Conservation (phyloP, 2,329 filamentous ascomycete genomes). For the Phaeosphaeriaceae sp. region DNA sequence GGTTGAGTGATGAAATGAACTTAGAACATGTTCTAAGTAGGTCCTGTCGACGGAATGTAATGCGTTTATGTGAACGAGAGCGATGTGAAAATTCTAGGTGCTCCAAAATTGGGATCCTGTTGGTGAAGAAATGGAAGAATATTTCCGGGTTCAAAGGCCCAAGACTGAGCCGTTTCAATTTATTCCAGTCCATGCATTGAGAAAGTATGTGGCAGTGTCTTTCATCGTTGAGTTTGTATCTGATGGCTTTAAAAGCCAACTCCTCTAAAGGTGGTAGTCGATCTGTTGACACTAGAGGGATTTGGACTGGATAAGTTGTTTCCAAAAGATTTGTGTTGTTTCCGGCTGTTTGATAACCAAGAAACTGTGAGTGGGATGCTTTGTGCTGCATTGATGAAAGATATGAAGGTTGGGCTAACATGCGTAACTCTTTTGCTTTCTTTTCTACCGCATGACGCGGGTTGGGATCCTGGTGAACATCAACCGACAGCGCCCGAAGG, state of each 20-base stretch:
- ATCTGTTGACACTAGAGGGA: conserved; percentile 16
- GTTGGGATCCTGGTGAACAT: conserved; percentile 11
- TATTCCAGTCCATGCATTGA: conserved; percentile 13
- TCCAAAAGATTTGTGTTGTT: too few relatives aligned
- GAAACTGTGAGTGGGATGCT: too few relatives aligned
- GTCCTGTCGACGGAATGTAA: neutral
- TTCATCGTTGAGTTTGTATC: conserved; percentile 12
- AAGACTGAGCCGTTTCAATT: conserved; percentile 15
- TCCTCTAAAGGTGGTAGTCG: conserved; percentile 14
- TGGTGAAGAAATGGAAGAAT: conserved; percentile 15
- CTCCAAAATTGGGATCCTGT: conserved; percentile 4
- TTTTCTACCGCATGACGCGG: neutral
- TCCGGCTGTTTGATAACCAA: too few relatives aligned
- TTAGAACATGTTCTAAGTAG: neutral
- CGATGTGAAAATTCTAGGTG: conserved; percentile 2
- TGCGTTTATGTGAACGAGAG: neutral
- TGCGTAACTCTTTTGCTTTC: neutral
- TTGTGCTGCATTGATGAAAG: neutral
- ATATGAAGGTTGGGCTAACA: neutral
- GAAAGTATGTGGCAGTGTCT: conserved; percentile 13
- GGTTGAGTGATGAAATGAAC: conserved; percentile 2
- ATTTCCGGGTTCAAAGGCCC: conserved; percentile 4
- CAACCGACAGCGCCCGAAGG: conserved; percentile 13
- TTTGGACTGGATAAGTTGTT: conserved; percentile 2
- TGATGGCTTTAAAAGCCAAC: conserved; percentile 11